Evolutionary conservation across 140 eudicot species (phyloP), one percentile per base, ranked within the genome.

Genomic region (Senecio squalidus): DNA sequence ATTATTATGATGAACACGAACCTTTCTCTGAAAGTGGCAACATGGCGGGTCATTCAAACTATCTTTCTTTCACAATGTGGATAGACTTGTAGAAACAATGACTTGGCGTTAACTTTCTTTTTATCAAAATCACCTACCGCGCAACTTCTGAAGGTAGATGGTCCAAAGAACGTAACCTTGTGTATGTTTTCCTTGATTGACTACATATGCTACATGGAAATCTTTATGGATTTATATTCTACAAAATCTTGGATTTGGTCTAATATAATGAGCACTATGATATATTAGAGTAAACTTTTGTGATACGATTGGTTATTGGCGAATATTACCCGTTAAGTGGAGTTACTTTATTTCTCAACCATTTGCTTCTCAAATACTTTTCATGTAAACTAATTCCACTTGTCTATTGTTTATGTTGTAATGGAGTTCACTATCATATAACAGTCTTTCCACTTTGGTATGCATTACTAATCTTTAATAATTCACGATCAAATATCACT

Each of bases 341-440:
- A 51, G 40, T 34, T 41, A 30, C 81, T 70, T 64, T 58, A 43
- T 64, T 58, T 69, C 72, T 66, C 55, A 58, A 34, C 73, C 76
- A 64, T 76, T 55, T 72, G 73, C 60, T 70, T 55, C 62, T 57
- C 45, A 48, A 46, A 58, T 38, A 64, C 64, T 33, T 69, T 27
- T n/a, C n/a, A n/a, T n/a, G n/a, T n/a, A n/a, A 45, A 61, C 73
- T 76, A 73, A 64, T 69, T 40, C 53, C 76, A 69, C 76, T 57
- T n/a, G n/a, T 56, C 61, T n/a, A n/a, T n/a, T n/a, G n/a, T n/a
- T n/a, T n/a, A 49, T 50, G 20, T 50, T 1, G 5, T 49, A 76
- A 68, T 76, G 81, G 73, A 76, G 58, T 64, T 58, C 65, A 27
- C 26, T 64, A 22, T 70, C 64, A 63, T 5, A n/a, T n/a, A 48